These are phyloP conservation scores for Hibiscus trionum DNA, from an alignment of 345 rosid genomes.

Conservation along the genomic window DNA sequence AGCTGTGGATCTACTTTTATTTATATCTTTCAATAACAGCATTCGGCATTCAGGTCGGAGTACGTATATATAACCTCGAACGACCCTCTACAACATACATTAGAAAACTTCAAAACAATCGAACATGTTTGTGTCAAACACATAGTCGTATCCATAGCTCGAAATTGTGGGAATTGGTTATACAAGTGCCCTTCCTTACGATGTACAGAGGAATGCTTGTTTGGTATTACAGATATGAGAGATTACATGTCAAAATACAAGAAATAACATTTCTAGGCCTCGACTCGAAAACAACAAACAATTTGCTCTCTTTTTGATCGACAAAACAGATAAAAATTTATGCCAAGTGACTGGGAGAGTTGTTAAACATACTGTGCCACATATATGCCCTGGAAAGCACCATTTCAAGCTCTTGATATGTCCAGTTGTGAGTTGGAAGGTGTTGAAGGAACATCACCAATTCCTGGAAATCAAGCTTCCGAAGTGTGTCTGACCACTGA, in stretches of 20 bases:
- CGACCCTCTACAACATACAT: no score
- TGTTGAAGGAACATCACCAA: slow-evolving; percentile 99
- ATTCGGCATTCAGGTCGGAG: no score
- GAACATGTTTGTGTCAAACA: neutral
- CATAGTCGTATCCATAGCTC: neutral
- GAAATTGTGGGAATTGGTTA: neutral
- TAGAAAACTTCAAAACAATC: no score
- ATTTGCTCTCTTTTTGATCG: neutral
- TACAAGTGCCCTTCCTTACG: neutral
- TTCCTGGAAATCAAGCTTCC: slow-evolving; percentile 92
- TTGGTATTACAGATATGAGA: slow-evolving; percentile 10
- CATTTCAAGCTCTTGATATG: slow-evolving; percentile 83
- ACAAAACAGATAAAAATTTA: neutral
- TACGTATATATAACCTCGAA: no score
- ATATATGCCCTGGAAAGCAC: slow-evolving; percentile 80
- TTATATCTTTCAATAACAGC: no score
- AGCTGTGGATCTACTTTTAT: no score
- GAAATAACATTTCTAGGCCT: neutral
- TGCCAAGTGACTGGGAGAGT: slow-evolving; percentile 61
- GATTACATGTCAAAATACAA: slow-evolving; percentile 16
- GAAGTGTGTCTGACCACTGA: slow-evolving; percentile 93
- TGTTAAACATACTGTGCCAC: slow-evolving; percentile 96
- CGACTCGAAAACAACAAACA: neutral
- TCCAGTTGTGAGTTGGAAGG: slow-evolving; percentile 83
- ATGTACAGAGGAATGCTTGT: slow-evolving; percentile 17